A percentile compares a stretch with the other conserved stretches of the same genome.
These are phyloP conservation scores for Dorcoceras hygrometricum DNA, from an alignment of 257 asterid species.

Conservation along the genomic window DNA sequence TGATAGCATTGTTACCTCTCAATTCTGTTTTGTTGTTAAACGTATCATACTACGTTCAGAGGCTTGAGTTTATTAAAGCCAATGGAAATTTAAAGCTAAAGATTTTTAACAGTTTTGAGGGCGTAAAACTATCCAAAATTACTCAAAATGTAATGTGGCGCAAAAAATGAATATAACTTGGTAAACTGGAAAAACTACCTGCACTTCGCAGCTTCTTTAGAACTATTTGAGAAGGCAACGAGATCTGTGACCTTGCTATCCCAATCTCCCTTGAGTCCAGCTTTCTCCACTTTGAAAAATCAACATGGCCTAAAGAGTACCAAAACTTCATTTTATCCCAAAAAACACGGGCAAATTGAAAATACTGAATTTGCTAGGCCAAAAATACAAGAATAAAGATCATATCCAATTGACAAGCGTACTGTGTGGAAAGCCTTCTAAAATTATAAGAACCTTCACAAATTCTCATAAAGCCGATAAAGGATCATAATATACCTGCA, in stretches of 20 bases:
- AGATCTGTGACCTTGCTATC: conserved; percentile 49
- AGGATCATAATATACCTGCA: too few species aligned
- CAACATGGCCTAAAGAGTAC: conserved; percentile 40
- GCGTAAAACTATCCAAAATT: conserved; percentile 9
- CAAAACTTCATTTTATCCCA: conserved; percentile 18
- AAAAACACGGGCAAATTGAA: conserved; percentile 12
- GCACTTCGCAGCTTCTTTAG: conserved; percentile 43
- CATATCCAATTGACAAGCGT: background rate
- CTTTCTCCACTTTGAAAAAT: conserved; percentile 60
- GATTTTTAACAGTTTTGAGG: background rate
- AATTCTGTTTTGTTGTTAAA: too few species aligned
- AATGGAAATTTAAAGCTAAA: conserved; percentile 11
- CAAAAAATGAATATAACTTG: conserved; percentile 10
- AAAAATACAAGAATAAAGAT: background rate
- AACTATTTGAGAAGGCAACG: conserved; percentile 51
- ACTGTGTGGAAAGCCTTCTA: background rate
- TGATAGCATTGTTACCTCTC: too few species aligned
- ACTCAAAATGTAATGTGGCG: background rate
- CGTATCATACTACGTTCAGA: conserved; percentile 10
- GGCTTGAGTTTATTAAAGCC: conserved; percentile 12
- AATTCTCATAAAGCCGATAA: too few species aligned
- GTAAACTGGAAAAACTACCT: conserved; percentile 44
- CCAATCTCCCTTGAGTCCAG: conserved; percentile 62
- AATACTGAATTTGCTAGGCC: background rate
- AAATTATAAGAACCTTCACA: background rate